Percentiles rank a stretch among this genome's conserved stretches.
phyloP scores from a whole-genome alignment of 352 stramenopile species.

The Phytophthora colocasiae region DNA sequence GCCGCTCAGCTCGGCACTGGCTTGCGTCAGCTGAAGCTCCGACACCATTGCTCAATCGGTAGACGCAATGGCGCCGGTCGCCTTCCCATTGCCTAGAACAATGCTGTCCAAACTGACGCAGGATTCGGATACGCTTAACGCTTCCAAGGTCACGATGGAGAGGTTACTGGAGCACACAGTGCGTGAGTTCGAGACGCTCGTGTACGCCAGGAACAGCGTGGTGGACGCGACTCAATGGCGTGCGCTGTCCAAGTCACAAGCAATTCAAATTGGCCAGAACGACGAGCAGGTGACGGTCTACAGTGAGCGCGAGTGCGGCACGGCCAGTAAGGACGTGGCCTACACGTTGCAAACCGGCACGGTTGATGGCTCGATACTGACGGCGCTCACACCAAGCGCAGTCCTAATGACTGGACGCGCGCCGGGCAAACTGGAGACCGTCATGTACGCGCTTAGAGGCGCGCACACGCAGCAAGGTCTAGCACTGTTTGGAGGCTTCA shows the following conservation, averaged over 20 bases:
- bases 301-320: constrained; percentile 25
- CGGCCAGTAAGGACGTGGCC: constrained; percentile 17
- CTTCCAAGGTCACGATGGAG: constrained; percentile 40
- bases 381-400: constrained; percentile 26
- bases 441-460: constrained; percentile 48
- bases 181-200: constrained; percentile 34
- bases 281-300: constrained; percentile 28
- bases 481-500: constrained; percentile 43
- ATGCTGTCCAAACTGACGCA: constrained; percentile 38
- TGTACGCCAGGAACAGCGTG: constrained; percentile 13
- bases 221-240: constrained; percentile 41
- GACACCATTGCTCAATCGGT: constrained; percentile 6
- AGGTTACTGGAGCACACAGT: constrained; percentile 36
- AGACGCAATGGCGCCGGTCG: constrained; percentile 30
- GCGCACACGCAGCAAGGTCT: constrained; percentile 41
- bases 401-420: constrained; percentile 39
- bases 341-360: constrained; percentile 8
- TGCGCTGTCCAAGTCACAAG: constrained; percentile 19
- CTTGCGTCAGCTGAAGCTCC: background rate
- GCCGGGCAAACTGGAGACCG: constrained; percentile 43
- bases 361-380: constrained; percentile 8
- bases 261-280: constrained; percentile 16
- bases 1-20: constrained; percentile 6
- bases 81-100: constrained; percentile 43
- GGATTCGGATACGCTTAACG: constrained; percentile 21